These are phyloP conservation scores for Gynostemma pentaphyllum DNA, from an alignment of 306 rosid genomes.

Conservation along the genomic window DNA sequence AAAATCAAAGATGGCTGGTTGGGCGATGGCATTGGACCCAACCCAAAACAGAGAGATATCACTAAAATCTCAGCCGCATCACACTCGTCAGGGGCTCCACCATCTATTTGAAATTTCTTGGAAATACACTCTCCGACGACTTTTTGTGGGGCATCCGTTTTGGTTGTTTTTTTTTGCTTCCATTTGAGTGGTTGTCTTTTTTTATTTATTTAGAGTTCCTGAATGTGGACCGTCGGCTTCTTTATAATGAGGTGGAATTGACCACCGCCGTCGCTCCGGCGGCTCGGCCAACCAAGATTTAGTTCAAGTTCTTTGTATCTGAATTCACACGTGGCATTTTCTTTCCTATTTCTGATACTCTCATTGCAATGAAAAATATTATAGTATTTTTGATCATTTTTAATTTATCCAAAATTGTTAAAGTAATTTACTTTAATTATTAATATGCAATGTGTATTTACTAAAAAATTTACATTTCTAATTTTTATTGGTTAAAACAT, in stretches of 20 bases:
- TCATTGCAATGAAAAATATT: too few relatives aligned
- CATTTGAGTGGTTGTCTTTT: too few relatives aligned
- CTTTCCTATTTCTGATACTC: too few relatives aligned
- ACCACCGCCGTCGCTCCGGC: neutral
- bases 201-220: too few relatives aligned
- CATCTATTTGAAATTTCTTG: neutral
- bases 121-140: neutral
- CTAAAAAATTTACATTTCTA: too few relatives aligned
- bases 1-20: slow-evolving; percentile 14
- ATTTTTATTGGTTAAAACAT: too few relatives aligned
- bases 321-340: neutral
- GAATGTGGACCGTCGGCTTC: slow-evolving; percentile 4
- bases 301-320: slow-evolving; percentile 3
- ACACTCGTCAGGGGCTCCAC: neutral
- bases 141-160: neutral
- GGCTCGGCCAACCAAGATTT: slow-evolving; percentile 3
- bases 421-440: too few relatives aligned
- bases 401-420: too few relatives aligned
- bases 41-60: too few relatives aligned
- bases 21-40: neutral
- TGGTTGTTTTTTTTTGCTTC: too few relatives aligned
- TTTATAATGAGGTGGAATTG: neutral
- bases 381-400: too few relatives aligned
- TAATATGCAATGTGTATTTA: too few relatives aligned
- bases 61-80: neutral